These are phyloP conservation scores for Monosporascus sp. DNA, from an alignment of 2,329 filamentous ascomycete genomes.

Conservation along the genomic window DNA sequence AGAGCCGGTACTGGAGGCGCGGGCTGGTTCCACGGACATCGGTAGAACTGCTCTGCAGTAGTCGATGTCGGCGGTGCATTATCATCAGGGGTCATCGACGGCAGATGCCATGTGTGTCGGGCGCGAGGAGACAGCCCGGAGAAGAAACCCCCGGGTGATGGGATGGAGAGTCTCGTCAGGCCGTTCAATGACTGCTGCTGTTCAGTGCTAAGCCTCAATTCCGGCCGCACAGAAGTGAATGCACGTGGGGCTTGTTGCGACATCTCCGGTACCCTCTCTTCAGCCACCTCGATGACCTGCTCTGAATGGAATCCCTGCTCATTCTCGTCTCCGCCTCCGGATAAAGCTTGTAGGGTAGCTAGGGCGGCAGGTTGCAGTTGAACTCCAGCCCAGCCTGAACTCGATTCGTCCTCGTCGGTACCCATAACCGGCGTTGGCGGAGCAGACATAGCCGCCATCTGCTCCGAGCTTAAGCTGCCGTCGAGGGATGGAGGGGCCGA, in stretches of 20 bases:
- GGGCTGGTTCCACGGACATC: constrained; percentile 65
- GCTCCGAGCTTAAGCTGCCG: constrained; percentile 83
- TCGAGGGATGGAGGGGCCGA: constrained; percentile 86
- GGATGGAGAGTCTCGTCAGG: constrained; percentile 79
- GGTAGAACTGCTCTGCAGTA: constrained; percentile 89
- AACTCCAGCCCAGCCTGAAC: constrained; percentile 66
- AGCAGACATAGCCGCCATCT: constrained; percentile 76
- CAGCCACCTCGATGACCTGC: constrained; percentile 48
- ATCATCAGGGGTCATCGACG: constrained; percentile 48
- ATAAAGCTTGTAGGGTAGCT: constrained; percentile 72
- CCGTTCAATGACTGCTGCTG: constrained; percentile 61
- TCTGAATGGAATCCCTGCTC: constrained; percentile 60
- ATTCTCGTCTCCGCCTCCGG: constrained; percentile 43
- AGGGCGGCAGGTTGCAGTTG: constrained; percentile 76
- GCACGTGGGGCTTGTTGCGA: constrained; percentile 47
- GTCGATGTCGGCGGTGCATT: constrained; percentile 71
- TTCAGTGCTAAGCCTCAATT: constrained; percentile 37
- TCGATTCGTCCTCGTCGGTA: constrained; percentile 46
- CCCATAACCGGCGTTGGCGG: constrained; percentile 76
- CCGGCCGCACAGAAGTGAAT: constrained; percentile 37
- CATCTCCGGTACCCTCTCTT: constrained; percentile 44
- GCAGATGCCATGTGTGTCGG: constrained; percentile 76
- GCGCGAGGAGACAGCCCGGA: constrained; percentile 72
- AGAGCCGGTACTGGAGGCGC: constrained; percentile 29
- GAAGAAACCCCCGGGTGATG: constrained; percentile 89